A percentile compares a stretch with the other conserved stretches of the same genome.
These are phyloP conservation scores for Ustilago trichophora DNA, from an alignment of 1,284 basidiomycete genomes.

Conservation along the genomic window DNA sequence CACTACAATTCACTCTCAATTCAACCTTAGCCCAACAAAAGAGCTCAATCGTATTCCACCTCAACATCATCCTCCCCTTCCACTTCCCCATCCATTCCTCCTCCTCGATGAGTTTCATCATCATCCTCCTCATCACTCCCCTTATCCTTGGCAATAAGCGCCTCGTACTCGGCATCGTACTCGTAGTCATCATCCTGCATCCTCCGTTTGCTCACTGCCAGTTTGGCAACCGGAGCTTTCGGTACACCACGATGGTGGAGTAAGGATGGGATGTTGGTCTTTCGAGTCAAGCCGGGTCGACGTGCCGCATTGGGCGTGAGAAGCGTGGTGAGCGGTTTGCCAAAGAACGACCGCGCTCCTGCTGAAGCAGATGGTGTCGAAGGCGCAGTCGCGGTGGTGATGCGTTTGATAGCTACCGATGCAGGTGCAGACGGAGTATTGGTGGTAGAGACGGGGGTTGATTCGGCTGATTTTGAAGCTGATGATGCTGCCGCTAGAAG, in stretches of 20 bases:
- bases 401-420: conserved; percentile 31
- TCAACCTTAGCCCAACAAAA: no score
- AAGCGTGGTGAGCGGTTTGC: conserved; percentile 34
- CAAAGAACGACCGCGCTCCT: conserved; percentile 30
- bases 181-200: conserved; percentile 49
- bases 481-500: no score
- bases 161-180: conserved; percentile 43
- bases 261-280: conserved; percentile 43
- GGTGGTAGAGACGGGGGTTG: no score
- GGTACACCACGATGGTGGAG: conserved; percentile 34
- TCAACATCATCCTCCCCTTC: neutral
- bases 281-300: conserved; percentile 39
- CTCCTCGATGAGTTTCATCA: neutral
- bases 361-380: neutral
- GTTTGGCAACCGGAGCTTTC: conserved; percentile 16
- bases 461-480: no score
- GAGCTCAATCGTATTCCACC: conserved; percentile 19
- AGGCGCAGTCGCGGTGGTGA: neutral
- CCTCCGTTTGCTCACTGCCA: conserved; percentile 21
- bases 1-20: no score
- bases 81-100: no score
- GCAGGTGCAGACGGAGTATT: no score
- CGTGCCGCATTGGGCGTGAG: conserved; percentile 21
- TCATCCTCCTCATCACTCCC: conserved; percentile 4
- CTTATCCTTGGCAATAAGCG: conserved; percentile 18